Conservation (phyloP, 192 early-diverging fungal genomes). For the Mortierella antarctica region DNA sequence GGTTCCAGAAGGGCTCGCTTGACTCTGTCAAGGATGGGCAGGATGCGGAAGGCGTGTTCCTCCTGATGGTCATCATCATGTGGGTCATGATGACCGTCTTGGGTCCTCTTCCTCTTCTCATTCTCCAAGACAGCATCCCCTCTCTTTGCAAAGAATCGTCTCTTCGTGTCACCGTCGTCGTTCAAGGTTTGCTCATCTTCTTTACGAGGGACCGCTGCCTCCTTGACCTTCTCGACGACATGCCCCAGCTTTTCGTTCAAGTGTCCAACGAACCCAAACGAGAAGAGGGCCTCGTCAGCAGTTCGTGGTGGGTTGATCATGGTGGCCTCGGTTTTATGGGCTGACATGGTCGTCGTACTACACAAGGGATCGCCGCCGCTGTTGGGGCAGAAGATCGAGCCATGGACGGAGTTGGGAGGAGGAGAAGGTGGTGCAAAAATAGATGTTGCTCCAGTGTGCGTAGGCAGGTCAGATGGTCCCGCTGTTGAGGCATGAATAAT, state of each 20-base stretch:
- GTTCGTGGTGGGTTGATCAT: slow-evolving; percentile 8
- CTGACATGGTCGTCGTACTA: background rate
- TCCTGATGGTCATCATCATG: background rate
- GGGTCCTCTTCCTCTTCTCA: background rate
- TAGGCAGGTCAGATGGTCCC: background rate
- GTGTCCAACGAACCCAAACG: slow-evolving; percentile 6
- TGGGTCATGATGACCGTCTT: background rate
- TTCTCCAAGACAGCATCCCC: background rate
- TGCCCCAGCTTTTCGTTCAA: background rate
- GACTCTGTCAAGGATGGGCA: background rate
- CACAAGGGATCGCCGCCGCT: background rate
- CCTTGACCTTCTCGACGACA: background rate
- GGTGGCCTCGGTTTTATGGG: slow-evolving; percentile 4
- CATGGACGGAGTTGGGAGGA: background rate
- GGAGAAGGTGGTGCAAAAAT: background rate
- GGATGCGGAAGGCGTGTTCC: slow-evolving; percentile 1
- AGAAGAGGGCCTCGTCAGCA: slow-evolving; percentile 20
- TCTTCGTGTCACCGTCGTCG: background rate
- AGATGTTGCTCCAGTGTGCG: background rate
- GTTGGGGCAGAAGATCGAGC: background rate
- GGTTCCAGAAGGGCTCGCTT: background rate
- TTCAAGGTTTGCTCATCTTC: background rate
- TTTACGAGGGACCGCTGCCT: too few relatives aligned
- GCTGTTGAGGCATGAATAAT: slow-evolving; percentile 4
- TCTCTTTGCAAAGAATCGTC: too few relatives aligned